These are phyloP conservation scores for Hymenoscyphus repandus DNA, from an alignment of 2,329 filamentous ascomycete genomes.

Conservation along the genomic window DNA sequence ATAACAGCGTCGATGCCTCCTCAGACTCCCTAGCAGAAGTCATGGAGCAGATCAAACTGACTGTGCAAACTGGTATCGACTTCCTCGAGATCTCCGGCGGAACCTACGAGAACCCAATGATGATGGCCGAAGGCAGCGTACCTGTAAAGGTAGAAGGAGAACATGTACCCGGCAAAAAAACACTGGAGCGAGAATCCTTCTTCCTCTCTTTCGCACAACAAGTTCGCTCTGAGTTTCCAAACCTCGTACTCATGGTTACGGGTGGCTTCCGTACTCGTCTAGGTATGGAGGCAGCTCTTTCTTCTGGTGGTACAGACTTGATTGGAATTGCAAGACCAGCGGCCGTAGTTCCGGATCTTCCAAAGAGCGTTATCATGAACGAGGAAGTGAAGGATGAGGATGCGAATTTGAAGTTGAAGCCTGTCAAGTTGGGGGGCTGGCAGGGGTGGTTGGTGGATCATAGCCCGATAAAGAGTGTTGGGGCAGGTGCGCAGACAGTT, in stretches of 20 bases:
- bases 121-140: slow-evolving; percentile 15
- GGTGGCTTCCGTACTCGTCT: slow-evolving; percentile 55
- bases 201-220: slow-evolving; percentile 61
- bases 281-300: slow-evolving; percentile 45
- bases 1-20: slow-evolving; percentile 51
- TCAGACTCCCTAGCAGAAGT: slow-evolving; percentile 43
- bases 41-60: slow-evolving; percentile 51
- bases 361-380: slow-evolving; percentile 34
- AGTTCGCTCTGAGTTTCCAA: slow-evolving; percentile 41
- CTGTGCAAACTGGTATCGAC: slow-evolving; percentile 49
- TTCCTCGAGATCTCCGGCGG: slow-evolving; percentile 66
- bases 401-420: slow-evolving; percentile 11
- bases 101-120: slow-evolving; percentile 45
- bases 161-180: slow-evolving; percentile 34
- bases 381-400: slow-evolving; percentile 24
- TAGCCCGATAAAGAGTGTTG: no score
- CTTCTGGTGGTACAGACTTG: slow-evolving; percentile 42
- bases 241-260: slow-evolving; percentile 50
- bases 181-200: slow-evolving; percentile 57
- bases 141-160: background rate
- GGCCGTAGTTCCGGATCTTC: slow-evolving; percentile 39
- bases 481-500: no score
- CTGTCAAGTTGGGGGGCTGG: background rate
- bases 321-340: slow-evolving; percentile 44
- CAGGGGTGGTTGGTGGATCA: background rate